Evolutionary conservation across 1,139 yeast genomes (phyloP), one percentile per base, ranked within the genome.

Genomic region (Suhomyces bribrorum): DNA sequence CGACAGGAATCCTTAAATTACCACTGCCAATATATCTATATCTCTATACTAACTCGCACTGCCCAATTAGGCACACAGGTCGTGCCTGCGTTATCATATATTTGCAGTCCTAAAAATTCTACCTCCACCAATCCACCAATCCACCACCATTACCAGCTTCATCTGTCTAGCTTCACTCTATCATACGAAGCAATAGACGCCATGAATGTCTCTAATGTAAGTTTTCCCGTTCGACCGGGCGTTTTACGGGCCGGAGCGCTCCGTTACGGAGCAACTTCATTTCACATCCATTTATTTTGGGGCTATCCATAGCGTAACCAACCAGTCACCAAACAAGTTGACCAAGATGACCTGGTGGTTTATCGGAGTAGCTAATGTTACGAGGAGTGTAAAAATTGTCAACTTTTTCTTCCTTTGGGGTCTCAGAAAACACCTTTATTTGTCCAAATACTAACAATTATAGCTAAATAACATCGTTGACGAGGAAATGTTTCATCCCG

Each of bases 401-500:
- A n/a, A n/a, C n/a, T n/a, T n/a, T n/a, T n/a, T n/a, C n/a, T n/a
- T n/a, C n/a, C n/a, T n/a, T n/a, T n/a, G n/a, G n/a, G n/a, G n/a
- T n/a, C n/a, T n/a, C n/a, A n/a, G n/a, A n/a, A n/a, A n/a, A n/a
- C n/a, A n/a, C n/a, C n/a, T n/a, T n/a, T n/a, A n/a, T n/a, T n/a
- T n/a, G n/a, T 24, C 27, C 14, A 20, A n/a, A 18, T 38, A 38
- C 43, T 36, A 37, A 36, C 40, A 6, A 14, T 11, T 22, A 3
- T 12, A 40, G 44, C 36, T 12, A 7, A 29, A 32, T 8, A 30
- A 25, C 22, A 38, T 30, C 15, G 28, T 34, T 13, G 14, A 31
- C 14, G 29, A 29, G 20, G 40, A 46, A 12, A 52, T 41, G 14
- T 53, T 57, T 31, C 56, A 49, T 44, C 62, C 62, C 8, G 49